Conservation (phyloP, 495 filamentous ascomycete genomes). For the Podospora bellae-mahoneyi region DNA sequence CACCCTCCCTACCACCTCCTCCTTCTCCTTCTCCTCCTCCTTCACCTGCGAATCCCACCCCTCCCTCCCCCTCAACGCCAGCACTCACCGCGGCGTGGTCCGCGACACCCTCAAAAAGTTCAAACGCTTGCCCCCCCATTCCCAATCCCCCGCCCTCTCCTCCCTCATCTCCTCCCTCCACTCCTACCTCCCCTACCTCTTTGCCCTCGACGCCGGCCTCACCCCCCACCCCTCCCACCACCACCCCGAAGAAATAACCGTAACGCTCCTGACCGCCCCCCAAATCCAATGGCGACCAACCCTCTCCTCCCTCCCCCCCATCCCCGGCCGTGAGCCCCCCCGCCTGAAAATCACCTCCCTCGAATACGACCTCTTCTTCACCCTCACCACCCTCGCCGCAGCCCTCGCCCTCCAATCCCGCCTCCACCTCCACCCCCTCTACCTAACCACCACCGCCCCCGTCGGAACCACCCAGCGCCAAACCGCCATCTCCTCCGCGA, state of each 20-base stretch:
- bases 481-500: conserved; percentile 68
- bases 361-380: conserved; percentile 79
- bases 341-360: conserved; percentile 68
- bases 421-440: conserved; percentile 48
- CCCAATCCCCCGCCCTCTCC: conserved; percentile 63
- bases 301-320: conserved; percentile 55
- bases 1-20: conserved; percentile 77
- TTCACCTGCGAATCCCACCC: conserved; percentile 73
- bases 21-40: conserved; percentile 70
- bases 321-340: conserved; percentile 56
- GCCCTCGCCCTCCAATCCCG: conserved; percentile 69
- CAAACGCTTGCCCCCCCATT: conserved; percentile 68
- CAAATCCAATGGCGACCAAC: conserved; percentile 80
- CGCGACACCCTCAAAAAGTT: conserved; percentile 74
- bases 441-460: conserved; percentile 53
- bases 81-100: conserved; percentile 73
- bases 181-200: conserved; percentile 75
- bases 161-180: conserved; percentile 63
- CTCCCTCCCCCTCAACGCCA: conserved; percentile 71
- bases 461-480: conserved; percentile 63
- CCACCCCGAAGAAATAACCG: conserved; percentile 59
- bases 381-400: conserved; percentile 71
- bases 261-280: conserved; percentile 50
- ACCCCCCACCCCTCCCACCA: conserved; percentile 37
- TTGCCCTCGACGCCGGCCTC: conserved; percentile 68